Evolutionary conservation across 225 moss, liverwort and hornwort genomes (phyloP).

Genomic region (Sphagnum contortum): DNA sequence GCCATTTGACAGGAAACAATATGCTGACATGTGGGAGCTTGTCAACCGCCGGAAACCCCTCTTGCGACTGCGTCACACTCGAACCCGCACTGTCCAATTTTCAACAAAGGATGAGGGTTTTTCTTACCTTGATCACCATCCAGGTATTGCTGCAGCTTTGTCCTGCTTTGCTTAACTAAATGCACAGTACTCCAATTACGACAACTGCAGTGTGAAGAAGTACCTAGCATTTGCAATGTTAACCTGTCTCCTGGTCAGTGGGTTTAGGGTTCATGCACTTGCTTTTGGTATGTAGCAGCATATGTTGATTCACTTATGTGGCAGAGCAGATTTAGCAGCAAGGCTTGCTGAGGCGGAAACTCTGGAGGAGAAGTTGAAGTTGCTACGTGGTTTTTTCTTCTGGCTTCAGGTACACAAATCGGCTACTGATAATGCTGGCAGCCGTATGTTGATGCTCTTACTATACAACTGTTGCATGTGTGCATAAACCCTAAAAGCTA

Average conservation of each 20-base stretch:
- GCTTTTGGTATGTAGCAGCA: too few relatives aligned
- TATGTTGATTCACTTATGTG: too few relatives aligned
- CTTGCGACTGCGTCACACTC: constrained; percentile 35
- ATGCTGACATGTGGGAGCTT: constrained; percentile 16
- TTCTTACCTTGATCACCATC: constrained; percentile 51
- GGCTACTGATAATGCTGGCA: not conserved
- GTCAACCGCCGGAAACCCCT: constrained; percentile 34
- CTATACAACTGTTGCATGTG: not conserved
- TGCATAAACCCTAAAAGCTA: too few relatives aligned
- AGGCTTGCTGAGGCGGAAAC: constrained; percentile 23
- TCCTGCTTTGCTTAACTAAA: not conserved
- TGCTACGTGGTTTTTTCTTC: constrained; percentile 51
- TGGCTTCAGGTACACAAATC: constrained; percentile 39
- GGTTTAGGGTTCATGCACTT: too few relatives aligned
- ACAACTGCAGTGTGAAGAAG: too few relatives aligned
- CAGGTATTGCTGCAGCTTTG: constrained; percentile 15
- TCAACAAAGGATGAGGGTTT: constrained; percentile 27
- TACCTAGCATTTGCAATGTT: too few relatives aligned
- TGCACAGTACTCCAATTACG: too few relatives aligned
- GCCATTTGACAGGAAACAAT: constrained; percentile 21
- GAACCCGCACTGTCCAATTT: constrained; percentile 28
- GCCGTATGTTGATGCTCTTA: not conserved
- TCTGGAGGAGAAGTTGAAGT: constrained; percentile 27
- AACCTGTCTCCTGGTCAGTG: too few relatives aligned
- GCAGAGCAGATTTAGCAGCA: constrained; percentile 26